phyloP scores from a whole-genome alignment of 2,329 filamentous ascomycete genomes.

The Cercospora zeae-maydis region DNA sequence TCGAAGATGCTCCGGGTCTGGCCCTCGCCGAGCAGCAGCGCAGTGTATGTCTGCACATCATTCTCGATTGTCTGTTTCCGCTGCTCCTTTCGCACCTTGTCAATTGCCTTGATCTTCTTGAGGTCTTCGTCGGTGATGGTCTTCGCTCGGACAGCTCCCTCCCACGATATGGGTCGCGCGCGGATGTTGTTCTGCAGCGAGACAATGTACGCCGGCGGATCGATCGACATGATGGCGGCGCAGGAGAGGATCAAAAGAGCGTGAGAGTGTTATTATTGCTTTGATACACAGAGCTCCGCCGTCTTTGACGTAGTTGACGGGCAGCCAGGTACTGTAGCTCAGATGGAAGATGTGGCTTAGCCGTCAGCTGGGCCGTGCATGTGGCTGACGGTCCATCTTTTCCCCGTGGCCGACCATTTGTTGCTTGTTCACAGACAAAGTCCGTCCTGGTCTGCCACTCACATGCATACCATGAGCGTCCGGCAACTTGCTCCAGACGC shows the following conservation, averaged over 20 bases:
- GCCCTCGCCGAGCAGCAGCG: slow-evolving; percentile 69
- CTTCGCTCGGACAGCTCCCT: slow-evolving; percentile 88
- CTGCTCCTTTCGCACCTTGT: slow-evolving; percentile 92
- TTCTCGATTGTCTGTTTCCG: slow-evolving; percentile 75
- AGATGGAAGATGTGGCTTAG: neutral
- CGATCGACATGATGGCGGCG: slow-evolving; percentile 69
- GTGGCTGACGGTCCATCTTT: neutral
- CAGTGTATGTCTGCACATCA: slow-evolving; percentile 75
- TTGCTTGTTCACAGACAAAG: neutral
- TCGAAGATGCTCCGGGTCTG: slow-evolving; percentile 71
- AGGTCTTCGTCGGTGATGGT: slow-evolving; percentile 92
- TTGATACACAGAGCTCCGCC: neutral
- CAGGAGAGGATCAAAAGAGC: neutral
- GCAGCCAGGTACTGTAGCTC: neutral
- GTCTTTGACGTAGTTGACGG: slow-evolving; percentile 2
- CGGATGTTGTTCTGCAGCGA: slow-evolving; percentile 97
- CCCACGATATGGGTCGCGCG: slow-evolving; percentile 93
- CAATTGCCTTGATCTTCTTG: slow-evolving; percentile 91
- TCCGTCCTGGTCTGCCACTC: neutral
- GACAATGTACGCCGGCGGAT: slow-evolving; percentile 81
- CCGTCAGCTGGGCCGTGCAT: neutral
- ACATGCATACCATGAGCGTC: neutral
- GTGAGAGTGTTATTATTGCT: neutral
- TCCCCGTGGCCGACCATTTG: too few relatives aligned
- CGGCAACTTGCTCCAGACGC: slow-evolving; percentile 1